Evolutionary conservation across 805 yeast genomes (phyloP), one percentile per base, ranked within the genome.

Genomic region (Candida nanaspora): DNA sequence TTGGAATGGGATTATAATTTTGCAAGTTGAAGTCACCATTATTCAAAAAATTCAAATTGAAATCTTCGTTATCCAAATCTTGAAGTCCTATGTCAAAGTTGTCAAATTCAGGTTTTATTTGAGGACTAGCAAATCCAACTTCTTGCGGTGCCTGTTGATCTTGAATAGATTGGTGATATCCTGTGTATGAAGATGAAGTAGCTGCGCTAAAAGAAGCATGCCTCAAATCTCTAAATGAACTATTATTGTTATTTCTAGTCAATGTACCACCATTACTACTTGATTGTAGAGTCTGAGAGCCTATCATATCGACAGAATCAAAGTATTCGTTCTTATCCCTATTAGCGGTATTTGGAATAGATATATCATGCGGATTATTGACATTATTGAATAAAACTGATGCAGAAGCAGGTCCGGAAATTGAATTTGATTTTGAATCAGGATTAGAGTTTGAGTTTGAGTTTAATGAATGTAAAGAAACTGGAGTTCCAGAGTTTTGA

Each of bases 41-140:
- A 7, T 32, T 20, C 25, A 20, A 19, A 10, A 16, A 14, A 21
- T 21, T 33, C 16, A 21, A 19, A n/a, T 33, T 22, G 10, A 18
- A 21, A 23, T 25, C 37, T 23, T 23, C 15, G 16, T 11, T 29
- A 32, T 33, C 37, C 39, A 34, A 23, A 15, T 14, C 29, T 16
- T 34, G 25, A 20, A 29, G 23, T 30, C 34, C 11, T 33, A 25
- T 20, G 28, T 19, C 20, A 6, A 31, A 4, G 41, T 61, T 63
- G 9, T 61, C 6, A 55, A 32, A 52, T 25, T 47, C 42, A 41
- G 52, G 59, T 20, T 40, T 46, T 28, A 58, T 18, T 57, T 86
- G 95, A 3, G 95, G 96, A 1, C 94, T 83, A 1, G 94, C 77
- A 55, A 84, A 86, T 2, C 81, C 85, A 21, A 83, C 88, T 51